Percentiles rank a stretch among this genome's conserved stretches.
phyloP scores from a whole-genome alignment of 129 eudicot genomes.

The Cynara cardunculus region DNA sequence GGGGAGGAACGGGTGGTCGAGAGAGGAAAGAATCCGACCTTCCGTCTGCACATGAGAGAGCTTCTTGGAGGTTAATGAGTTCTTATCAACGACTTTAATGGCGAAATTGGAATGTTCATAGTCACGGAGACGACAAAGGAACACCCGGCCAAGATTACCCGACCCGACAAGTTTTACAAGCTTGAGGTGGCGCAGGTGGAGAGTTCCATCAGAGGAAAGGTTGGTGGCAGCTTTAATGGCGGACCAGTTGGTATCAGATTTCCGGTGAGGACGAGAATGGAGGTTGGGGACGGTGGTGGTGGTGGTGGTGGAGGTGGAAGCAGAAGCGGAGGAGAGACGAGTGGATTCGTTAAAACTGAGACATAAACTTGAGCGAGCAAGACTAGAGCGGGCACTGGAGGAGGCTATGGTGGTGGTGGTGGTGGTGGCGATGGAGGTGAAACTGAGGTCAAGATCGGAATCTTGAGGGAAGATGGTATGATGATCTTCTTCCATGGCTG shows the following conservation, averaged over 20 bases:
- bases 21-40: conserved; percentile 56
- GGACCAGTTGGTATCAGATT: conserved; percentile 63
- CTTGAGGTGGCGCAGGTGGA: conserved; percentile 91
- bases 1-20: conserved; percentile 87
- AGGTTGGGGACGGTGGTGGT: conserved; percentile 34
- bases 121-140: conserved; percentile 78
- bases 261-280: conserved; percentile 64
- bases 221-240: conserved; percentile 66
- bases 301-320: conserved; percentile 32
- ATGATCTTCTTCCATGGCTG: conserved; percentile 28
- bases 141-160: conserved; percentile 90
- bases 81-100: conserved; percentile 71
- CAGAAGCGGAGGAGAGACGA: conserved; percentile 42
- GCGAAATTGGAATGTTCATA: conserved; percentile 73
- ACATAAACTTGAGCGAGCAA: conserved; percentile 73
- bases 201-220: conserved; percentile 63
- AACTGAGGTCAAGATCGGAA: conserved; percentile 68
- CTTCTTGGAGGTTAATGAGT: conserved; percentile 48
- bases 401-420: conserved; percentile 27
- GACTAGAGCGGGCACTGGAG: conserved; percentile 60
- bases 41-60: conserved; percentile 67
- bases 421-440: conserved; percentile 41
- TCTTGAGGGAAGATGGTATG: conserved; percentile 29
- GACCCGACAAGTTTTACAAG: conserved; percentile 75
- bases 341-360: conserved; percentile 78